Conservation (phyloP, 1,139 yeast species). For the Petasospora fabianii region DNA sequence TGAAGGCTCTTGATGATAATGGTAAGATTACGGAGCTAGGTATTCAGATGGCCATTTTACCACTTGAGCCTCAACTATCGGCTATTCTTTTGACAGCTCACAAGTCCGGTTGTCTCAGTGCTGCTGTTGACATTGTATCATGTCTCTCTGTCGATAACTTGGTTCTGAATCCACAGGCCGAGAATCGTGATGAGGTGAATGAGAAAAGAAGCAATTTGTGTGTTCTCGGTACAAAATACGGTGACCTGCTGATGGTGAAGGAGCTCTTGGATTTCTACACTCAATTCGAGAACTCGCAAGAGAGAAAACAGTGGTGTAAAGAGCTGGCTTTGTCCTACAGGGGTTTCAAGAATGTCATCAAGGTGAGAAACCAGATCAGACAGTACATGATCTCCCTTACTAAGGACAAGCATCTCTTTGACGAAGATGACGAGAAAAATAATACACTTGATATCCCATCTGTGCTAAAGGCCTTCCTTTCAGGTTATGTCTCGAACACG, state of each 20-base stretch:
- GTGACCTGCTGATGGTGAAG: slow-evolving; percentile 81
- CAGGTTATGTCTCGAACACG: slow-evolving; percentile 79
- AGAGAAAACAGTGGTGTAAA: slow-evolving; percentile 77
- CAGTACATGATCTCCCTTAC: slow-evolving; percentile 53
- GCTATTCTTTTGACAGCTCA: slow-evolving; percentile 76
- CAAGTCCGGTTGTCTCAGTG: slow-evolving; percentile 51
- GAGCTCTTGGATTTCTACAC: slow-evolving; percentile 67
- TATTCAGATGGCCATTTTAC: slow-evolving; percentile 78
- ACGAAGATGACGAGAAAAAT: slow-evolving; percentile 20
- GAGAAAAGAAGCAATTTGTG: slow-evolving; percentile 58
- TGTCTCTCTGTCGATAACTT: slow-evolving; percentile 92
- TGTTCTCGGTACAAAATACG: slow-evolving; percentile 65
- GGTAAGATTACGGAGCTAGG: slow-evolving; percentile 81
- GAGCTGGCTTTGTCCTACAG: slow-evolving; percentile 71
- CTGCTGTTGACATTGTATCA: slow-evolving; percentile 84
- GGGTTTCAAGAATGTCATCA: slow-evolving; percentile 74
- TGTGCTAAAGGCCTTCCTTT: slow-evolving; percentile 71
- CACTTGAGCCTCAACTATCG: slow-evolving; percentile 89
- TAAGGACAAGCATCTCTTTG: slow-evolving; percentile 26
- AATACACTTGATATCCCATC: slow-evolving; percentile 49
- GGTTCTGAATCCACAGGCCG: slow-evolving; percentile 74
- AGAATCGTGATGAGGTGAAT: slow-evolving; percentile 74
- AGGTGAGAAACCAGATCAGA: slow-evolving; percentile 71
- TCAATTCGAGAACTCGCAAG: slow-evolving; percentile 44
- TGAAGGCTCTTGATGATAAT: slow-evolving; percentile 72